These are phyloP conservation scores for Psilocybe tampanensis DNA, from an alignment of 768 basidiomycete species.

Conservation along the genomic window DNA sequence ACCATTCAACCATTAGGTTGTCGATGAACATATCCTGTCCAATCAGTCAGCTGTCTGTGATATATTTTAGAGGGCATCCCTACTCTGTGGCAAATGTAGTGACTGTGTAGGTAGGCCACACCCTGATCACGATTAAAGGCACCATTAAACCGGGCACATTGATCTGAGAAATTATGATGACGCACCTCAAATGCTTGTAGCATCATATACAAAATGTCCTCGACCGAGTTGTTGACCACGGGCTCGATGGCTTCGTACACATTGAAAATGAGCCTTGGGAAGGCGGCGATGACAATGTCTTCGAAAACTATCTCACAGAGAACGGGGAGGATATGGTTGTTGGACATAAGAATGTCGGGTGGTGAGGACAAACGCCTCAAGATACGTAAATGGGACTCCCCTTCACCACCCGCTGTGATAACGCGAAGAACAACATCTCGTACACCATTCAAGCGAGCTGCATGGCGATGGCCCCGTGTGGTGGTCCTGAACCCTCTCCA, in stretches of 20 bases:
- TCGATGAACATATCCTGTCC: conserved; percentile 9
- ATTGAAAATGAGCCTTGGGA: background rate
- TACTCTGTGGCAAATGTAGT: conserved; percentile 9
- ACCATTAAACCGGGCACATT: background rate
- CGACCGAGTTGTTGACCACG: background rate
- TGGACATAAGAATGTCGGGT: conserved; percentile 1
- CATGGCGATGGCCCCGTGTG: background rate
- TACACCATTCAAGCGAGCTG: background rate
- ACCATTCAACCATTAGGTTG: conserved; percentile 12
- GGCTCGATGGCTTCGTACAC: background rate
- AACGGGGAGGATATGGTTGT: conserved; percentile 8
- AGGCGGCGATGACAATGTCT: background rate
- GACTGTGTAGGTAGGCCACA: conserved; percentile 1
- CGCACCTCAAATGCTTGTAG: conserved; percentile 13
- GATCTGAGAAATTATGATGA: background rate
- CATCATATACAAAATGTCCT: conserved; percentile 9
- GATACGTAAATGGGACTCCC: background rate
- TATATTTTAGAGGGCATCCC: background rate
- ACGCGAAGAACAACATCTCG: conserved; percentile 2
- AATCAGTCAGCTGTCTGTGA: background rate
- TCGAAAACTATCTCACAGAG: background rate
- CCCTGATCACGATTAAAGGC: background rate
- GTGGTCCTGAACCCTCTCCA: background rate
- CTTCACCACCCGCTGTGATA: background rate
- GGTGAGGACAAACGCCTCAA: background rate